Evolutionary conservation across 345 rosid genomes (phyloP).

Genomic region (Brassica rapa): DNA sequence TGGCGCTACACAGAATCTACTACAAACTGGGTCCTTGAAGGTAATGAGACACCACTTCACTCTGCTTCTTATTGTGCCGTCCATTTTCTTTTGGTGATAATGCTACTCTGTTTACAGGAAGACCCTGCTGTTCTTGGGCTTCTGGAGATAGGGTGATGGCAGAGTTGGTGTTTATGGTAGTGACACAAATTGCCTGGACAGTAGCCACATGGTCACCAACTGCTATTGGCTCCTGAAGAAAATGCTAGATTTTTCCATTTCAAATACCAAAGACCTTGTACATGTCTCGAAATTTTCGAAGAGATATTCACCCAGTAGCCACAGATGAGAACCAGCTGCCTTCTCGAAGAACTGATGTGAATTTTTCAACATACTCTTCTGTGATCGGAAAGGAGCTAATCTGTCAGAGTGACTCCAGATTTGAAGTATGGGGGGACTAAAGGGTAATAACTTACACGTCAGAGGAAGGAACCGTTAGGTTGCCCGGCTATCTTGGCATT

Average conservation of each 20-base stretch:
- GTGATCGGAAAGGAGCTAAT: conserved; percentile 75
- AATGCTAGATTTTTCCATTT: conserved; percentile 70
- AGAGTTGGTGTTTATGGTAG: conserved; percentile 90
- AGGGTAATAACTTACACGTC: conserved; percentile 70
- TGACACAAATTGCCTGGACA: conserved; percentile 92
- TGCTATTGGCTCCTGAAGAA: conserved; percentile 91
- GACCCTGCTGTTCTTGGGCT: conserved; percentile 93
- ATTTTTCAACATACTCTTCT: conserved; percentile 78
- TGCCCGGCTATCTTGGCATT: conserved; percentile 67
- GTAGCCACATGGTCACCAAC: conserved; percentile 98
- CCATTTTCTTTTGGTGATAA: not conserved
- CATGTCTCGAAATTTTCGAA: conserved; percentile 62
- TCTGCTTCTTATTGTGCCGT: conserved; percentile 2
- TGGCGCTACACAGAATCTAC: conserved; percentile 86
- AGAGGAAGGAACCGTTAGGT: conserved; percentile 69
- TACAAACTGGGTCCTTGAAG: conserved; percentile 51
- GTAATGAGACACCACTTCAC: conserved; percentile 11
- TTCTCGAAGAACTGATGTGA: conserved; percentile 83
- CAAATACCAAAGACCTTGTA: conserved; percentile 66
- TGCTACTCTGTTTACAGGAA: conserved; percentile 50
- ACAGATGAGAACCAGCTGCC: conserved; percentile 73
- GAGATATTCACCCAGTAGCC: conserved; percentile 51
- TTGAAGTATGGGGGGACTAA: conserved; percentile 94
- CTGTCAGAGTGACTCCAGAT: conserved; percentile 80
- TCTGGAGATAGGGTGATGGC: conserved; percentile 72